Base-by-base conservation (phyloP, 2,329 filamentous ascomycete species). In the Aureobasidium sp. region DNA sequence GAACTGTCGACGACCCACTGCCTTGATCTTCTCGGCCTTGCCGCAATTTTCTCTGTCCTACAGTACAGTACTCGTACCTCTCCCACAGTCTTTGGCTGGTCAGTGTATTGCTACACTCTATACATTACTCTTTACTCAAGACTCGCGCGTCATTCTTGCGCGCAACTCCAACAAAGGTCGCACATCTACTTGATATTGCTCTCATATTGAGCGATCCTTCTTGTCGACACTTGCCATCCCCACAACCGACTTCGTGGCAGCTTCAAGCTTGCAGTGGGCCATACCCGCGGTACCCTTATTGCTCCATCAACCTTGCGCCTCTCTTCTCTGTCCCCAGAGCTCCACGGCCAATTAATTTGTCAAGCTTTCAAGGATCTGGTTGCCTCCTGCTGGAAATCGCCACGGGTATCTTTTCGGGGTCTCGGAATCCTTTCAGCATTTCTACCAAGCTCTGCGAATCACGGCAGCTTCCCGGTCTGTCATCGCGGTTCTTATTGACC, bases 21-120 rank as follows among this genome's bases (percentile, higher is more conserved):
- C 47, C 58, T 60, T 60, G 58, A 60, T 60, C 58, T 46, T 60
- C 58, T 51, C 58, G 58, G 58, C 17, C 42, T 51, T 60, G 58
- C 58, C 47, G 58, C 58, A 45, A 53, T 49, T 51, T 54, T 60
- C 46, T 51, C 49, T 47, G 46, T 51, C 58, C 57, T 60, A 60
- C 57, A 42, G 49, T 53, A 40, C 49, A 13, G 46, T 60, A 45
- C 40, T n/a, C 43, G 46, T 60, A 45, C 40, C 23, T 51, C 49
- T 53, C 53, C 17, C 23, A 38, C 47, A 49, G 38, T 51, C 31
- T 47, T 60, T 54, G 49, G 57, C 49, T 54, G 40, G 49, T 46
- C 58, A 46, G 58, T 54, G 47, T 60, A 54, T 45, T 54, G 37
- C 37, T 43, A 27, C 57, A 51, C 45, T 59, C 21, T 60, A 51